phyloP scores from a whole-genome alignment of 164 flowering plant genomes.

The Nelumbo lutea region DNA sequence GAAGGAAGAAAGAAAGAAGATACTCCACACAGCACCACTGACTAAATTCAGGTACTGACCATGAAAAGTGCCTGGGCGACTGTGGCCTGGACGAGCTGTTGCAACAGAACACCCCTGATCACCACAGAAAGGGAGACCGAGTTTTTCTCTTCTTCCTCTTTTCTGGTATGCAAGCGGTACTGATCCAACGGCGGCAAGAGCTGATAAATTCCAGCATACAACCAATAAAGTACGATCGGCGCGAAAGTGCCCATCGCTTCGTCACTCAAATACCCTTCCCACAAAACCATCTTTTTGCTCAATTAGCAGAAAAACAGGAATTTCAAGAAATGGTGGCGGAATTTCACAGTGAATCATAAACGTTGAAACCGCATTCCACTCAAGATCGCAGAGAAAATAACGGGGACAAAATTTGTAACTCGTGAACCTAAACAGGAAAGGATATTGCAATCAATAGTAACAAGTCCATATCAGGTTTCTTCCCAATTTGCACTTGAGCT shows the following conservation, averaged over 20 bases:
- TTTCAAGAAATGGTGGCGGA: too few relatives aligned
- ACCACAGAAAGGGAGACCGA: constrained; percentile 37
- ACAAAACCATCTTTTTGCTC: constrained; percentile 39
- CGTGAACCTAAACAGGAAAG: neutral
- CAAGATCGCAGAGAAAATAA: neutral
- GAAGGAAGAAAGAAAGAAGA: too few relatives aligned
- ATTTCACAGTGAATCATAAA: neutral
- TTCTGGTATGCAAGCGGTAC: constrained; percentile 47
- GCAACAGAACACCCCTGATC: constrained; percentile 52
- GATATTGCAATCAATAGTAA: neutral
- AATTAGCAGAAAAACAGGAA: too few relatives aligned
- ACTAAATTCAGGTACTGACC: constrained; percentile 19
- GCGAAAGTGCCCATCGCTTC: constrained; percentile 61
- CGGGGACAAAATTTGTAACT: neutral
- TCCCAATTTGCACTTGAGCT: neutral
- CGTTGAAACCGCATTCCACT: neutral
- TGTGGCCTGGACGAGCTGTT: constrained; percentile 52
- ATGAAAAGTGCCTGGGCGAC: constrained; percentile 42
- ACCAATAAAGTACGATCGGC: constrained; percentile 58
- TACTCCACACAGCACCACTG: neutral
- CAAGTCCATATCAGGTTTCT: neutral
- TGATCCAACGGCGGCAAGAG: constrained; percentile 40
- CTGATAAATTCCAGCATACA: constrained; percentile 55
- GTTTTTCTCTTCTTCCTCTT: constrained; percentile 47
- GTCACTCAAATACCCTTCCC: constrained; percentile 60